A percentile compares a stretch with the other conserved stretches of the same genome.
Evolutionary conservation across 169 alveolate species (phyloP).

Genomic region (Plasmodium gallinaceum): DNA sequence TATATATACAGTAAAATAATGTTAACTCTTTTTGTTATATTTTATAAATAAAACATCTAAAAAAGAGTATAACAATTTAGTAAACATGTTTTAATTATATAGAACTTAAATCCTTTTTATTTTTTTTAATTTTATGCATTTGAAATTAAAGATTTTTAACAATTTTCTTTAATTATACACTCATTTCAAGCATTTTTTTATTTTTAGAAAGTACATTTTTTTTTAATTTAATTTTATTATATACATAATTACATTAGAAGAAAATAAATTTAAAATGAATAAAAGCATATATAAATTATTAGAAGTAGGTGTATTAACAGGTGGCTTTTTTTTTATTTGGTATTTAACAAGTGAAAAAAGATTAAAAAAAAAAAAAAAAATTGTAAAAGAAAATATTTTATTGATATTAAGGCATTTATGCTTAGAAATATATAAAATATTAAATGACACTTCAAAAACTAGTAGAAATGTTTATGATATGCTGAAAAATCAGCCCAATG

Average conservation of each 20-base stretch:
- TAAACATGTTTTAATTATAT: too few species aligned
- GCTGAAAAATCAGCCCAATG: constrained; percentile 55
- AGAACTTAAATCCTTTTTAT: too few species aligned
- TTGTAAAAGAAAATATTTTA: constrained; percentile 53
- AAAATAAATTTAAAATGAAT: constrained; percentile 30
- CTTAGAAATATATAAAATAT: constrained; percentile 46
- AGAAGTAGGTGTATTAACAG: constrained; percentile 35
- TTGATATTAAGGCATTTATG: constrained; percentile 49
- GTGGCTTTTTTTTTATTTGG: constrained; percentile 59
- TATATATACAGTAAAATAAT: too few species aligned
- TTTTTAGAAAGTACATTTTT: neutral
- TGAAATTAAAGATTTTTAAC: too few species aligned
- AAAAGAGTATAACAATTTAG: too few species aligned
- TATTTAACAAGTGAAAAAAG: constrained; percentile 55
- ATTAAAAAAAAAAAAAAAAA: constrained; percentile 28
- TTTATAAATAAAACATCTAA: too few species aligned
- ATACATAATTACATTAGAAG: neutral
- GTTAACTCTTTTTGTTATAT: too few species aligned
- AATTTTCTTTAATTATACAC: too few species aligned
- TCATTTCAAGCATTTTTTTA: neutral
- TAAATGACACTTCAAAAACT: constrained; percentile 49
- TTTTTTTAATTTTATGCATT: too few species aligned
- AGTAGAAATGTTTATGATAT: constrained; percentile 54
- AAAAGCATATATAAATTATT: constrained; percentile 15
- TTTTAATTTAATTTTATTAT: neutral